phyloP scores from a whole-genome alignment of 495 filamentous ascomycete genomes.

The Lophium mytilinum region DNA sequence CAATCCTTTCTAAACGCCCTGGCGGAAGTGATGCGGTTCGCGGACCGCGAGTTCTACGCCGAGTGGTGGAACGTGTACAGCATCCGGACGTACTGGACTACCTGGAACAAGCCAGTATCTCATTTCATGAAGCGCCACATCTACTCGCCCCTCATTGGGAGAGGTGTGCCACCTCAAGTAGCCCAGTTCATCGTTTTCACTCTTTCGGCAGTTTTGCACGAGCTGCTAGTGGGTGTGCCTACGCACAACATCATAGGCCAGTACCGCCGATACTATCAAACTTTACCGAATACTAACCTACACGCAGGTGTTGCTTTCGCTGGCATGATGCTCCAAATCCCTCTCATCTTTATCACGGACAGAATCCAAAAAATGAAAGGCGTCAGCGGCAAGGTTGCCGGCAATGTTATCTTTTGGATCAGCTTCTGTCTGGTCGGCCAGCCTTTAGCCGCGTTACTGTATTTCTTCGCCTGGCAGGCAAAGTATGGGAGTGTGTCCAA shows the following conservation, averaged over 20 bases:
- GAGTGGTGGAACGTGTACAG: conserved; percentile 96
- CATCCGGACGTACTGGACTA: conserved; percentile 83
- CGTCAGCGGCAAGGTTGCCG: conserved; percentile 62
- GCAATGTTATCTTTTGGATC: conserved; percentile 93
- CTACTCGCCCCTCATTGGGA: conserved; percentile 72
- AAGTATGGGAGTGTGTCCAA: conserved; percentile 77
- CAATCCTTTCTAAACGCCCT: conserved; percentile 83
- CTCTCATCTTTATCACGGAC: conserved; percentile 71
- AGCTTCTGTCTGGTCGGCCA: conserved; percentile 91
- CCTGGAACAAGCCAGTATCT: conserved; percentile 96
- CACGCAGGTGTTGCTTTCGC: conserved; percentile 72
- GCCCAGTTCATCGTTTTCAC: conserved; percentile 77
- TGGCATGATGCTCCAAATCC: conserved; percentile 90
- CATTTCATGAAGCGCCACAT: conserved; percentile 92
- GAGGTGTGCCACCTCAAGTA: conserved; percentile 59
- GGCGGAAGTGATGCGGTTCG: conserved; percentile 83
- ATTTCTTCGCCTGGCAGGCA: conserved; percentile 97
- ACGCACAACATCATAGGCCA: conserved; percentile 90
- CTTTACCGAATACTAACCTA: background rate
- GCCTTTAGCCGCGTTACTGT: conserved; percentile 78
- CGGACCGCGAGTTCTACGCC: conserved; percentile 87
- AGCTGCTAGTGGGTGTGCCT: conserved; percentile 86
- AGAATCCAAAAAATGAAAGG: conserved; percentile 72
- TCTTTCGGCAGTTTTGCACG: conserved; percentile 80
- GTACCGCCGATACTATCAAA: conserved; percentile 12